Base-by-base conservation (phyloP, 1,139 yeast species). In the Candida sp. region DNA sequence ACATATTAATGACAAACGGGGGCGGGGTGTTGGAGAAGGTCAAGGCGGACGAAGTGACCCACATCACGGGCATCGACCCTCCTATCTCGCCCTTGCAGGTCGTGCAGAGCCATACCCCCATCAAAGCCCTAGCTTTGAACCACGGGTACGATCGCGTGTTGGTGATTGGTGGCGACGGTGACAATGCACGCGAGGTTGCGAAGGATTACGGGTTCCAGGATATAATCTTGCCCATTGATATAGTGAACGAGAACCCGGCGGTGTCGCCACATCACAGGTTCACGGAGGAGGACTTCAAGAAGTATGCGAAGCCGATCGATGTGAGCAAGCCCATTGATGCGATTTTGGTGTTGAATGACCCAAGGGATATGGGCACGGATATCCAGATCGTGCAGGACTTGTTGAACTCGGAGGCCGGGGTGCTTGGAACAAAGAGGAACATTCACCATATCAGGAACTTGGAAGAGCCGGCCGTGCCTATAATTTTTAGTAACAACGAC, bases 21-120 rank as follows among this genome's bases (percentile, higher is more conserved):
- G 99, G 99, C 5, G 98, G 99, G 3, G 80, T 80, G 48, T 72
- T 83, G 26, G 99, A 94, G 65, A 55, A 63, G 5, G 79, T 76
- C 17, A 76, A 98, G 43, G 85, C 85, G 1, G 73, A 75, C 5
- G 83, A 78, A 48, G 69, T 94, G 12, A 77, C 87, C 3, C 61
- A 72, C n/a, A 70, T 72, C 32, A 67, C 90, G 34, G 51, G 48
- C 7, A 26, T 40, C 11, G 78, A 75, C 5, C 69, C 84, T 4
- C 69, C 74, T 2, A 72, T 90, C 23, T 76, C 81, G 7, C 81
- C 85, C 4, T 70, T 78, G 44, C 98, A 93, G 64, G 74, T 94
- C 40, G 85, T 94, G 11, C 97, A 90, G 67, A 86, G 96, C 47
- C 99, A 94, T 69, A 93, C 98, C 0, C 99, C 98, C 0, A 86